These are phyloP conservation scores for Elsinoe necatrix DNA, from an alignment of 2,329 filamentous ascomycete genomes.

Conservation along the genomic window DNA sequence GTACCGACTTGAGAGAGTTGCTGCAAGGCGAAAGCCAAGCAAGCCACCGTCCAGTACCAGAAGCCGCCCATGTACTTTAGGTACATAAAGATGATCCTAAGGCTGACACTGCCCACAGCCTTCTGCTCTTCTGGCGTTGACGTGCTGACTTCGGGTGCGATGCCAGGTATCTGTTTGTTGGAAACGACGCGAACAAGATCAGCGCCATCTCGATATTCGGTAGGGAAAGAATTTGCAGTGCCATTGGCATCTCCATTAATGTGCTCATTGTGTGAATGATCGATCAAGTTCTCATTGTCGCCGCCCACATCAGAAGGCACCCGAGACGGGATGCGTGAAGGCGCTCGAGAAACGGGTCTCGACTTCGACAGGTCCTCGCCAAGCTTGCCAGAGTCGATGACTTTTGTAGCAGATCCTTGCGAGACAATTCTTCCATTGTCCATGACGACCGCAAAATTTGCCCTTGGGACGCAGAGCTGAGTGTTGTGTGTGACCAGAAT, in stretches of 20 bases:
- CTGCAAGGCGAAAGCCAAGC: conserved; percentile 67
- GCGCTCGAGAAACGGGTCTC: conserved; percentile 56
- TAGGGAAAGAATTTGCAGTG: conserved; percentile 29
- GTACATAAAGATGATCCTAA: conserved; percentile 78
- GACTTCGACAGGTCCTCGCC: conserved; percentile 71
- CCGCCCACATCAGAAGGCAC: conserved; percentile 65
- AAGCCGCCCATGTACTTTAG: conserved; percentile 86
- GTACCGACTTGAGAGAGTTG: conserved; percentile 81
- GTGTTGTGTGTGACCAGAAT: conserved; percentile 95
- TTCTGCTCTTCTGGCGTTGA: conserved; percentile 57
- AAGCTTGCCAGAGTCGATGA: conserved; percentile 80
- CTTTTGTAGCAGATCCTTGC: conserved; percentile 67
- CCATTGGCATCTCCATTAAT: conserved; percentile 43
- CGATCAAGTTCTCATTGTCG: conserved; percentile 29
- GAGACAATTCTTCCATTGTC: conserved; percentile 74
- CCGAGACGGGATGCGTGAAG: conserved; percentile 68
- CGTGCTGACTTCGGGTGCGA: conserved; percentile 30
- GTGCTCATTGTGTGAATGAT: conserved; percentile 27
- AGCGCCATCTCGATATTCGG: conserved; percentile 27
- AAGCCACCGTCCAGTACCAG: conserved; percentile 83
- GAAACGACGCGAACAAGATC: conserved; percentile 41
- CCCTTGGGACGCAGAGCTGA: conserved; percentile 71
- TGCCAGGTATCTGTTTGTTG: conserved; percentile 29
- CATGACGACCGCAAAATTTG: conserved; percentile 73
- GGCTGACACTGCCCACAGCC: conserved; percentile 77